Conservation (phyloP, 1,284 basidiomycete genomes). For the Ganoderma boninense region DNA sequence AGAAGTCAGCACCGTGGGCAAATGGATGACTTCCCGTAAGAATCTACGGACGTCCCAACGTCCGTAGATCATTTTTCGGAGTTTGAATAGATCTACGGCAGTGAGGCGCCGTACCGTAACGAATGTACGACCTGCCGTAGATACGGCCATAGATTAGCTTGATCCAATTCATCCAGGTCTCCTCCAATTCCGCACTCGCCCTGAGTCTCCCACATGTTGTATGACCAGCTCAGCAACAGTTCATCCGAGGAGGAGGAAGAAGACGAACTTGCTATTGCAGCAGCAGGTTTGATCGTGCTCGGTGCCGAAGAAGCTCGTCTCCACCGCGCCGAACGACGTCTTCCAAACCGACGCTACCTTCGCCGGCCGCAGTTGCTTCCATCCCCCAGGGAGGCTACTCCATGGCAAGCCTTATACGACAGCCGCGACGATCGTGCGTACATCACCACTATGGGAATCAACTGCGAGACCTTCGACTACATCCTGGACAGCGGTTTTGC, state of each 20-base stretch:
- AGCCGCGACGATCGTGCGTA: not conserved
- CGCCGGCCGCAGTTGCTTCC: not conserved
- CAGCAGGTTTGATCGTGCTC: not conserved
- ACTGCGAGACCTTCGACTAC: not conserved
- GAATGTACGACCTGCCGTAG: not conserved
- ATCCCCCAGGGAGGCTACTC: not conserved
- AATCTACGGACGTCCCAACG: not conserved
- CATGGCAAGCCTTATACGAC: not conserved
- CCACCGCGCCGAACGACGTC: not conserved
- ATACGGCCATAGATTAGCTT: not conserved
- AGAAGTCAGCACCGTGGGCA: no score
- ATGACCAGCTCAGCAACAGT: not conserved
- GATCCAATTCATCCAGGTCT: not conserved
- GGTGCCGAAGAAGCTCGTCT: not conserved
- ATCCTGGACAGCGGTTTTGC: no score
- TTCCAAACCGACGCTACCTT: not conserved
- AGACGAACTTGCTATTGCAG: no score
- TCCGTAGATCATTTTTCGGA: not conserved
- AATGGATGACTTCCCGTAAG: not conserved
- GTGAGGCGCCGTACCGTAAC: conserved; percentile 1
- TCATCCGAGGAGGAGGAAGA: not conserved
- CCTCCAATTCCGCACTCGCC: no score
- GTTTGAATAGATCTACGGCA: not conserved
- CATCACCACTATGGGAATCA: not conserved
- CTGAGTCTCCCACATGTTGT: no score